These are phyloP conservation scores for Coniochaeta sp. DNA, from an alignment of 2,329 filamentous ascomycete species.

Conservation along the genomic window DNA sequence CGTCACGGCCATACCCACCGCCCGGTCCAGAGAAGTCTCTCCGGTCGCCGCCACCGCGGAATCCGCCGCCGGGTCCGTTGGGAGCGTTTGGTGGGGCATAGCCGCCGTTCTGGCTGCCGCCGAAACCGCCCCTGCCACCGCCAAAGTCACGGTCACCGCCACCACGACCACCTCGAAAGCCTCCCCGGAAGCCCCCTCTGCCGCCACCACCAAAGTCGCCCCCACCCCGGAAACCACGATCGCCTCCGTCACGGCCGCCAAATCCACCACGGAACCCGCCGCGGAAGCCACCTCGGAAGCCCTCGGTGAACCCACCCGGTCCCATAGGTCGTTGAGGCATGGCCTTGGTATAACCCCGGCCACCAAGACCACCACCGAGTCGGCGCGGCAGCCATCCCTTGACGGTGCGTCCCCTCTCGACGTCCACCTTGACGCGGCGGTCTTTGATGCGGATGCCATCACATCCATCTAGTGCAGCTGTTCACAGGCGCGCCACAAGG, in stretches of 20 bases:
- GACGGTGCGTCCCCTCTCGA: slow-evolving; percentile 91
- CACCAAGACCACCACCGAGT: slow-evolving; percentile 86
- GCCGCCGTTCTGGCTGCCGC: slow-evolving; percentile 36
- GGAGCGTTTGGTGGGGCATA: slow-evolving; percentile 41
- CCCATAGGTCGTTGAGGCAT: slow-evolving; percentile 63
- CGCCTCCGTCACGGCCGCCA: slow-evolving; percentile 47
- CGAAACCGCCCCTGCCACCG: slow-evolving; percentile 34
- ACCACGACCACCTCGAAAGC: slow-evolving; percentile 46
- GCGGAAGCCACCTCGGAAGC: slow-evolving; percentile 46
- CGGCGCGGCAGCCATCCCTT: slow-evolving; percentile 89
- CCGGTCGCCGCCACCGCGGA: slow-evolving; percentile 39
- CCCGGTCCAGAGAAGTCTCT: slow-evolving; percentile 36
- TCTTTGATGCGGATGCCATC: slow-evolving; percentile 93
- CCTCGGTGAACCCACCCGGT: slow-evolving; percentile 50
- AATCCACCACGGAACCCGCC: slow-evolving; percentile 37
- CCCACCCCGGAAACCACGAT: slow-evolving; percentile 36
- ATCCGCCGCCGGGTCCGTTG: slow-evolving; percentile 57
- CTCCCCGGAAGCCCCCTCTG: slow-evolving; percentile 26
- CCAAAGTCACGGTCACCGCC: slow-evolving; percentile 30
- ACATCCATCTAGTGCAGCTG: slow-evolving; percentile 81
- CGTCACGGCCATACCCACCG: slow-evolving; percentile 38
- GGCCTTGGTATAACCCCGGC: slow-evolving; percentile 85
- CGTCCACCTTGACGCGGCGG: slow-evolving; percentile 86
- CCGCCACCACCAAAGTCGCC: slow-evolving; percentile 40
- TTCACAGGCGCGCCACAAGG: slow-evolving; percentile 48